Evolutionary conservation across 1,139 yeast genomes (phyloP).

Genomic region (Yamadazyma oceani): DNA sequence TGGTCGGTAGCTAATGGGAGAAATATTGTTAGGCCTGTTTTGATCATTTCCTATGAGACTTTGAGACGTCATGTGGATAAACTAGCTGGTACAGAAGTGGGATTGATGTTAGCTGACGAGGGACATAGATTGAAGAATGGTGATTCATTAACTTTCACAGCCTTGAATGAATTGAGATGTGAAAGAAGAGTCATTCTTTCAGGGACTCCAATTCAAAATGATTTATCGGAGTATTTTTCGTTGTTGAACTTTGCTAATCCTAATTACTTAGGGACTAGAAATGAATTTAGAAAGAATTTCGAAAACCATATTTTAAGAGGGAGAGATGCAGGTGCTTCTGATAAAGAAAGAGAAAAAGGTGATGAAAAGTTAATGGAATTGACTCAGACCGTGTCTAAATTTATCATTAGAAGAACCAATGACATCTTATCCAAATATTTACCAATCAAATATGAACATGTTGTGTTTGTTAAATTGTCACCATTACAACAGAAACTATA

Average conservation of each 20-base stretch:
- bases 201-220: conserved; percentile 98
- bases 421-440: conserved; percentile 90
- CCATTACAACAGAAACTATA: conserved; percentile 76
- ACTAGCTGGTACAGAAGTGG: conserved; percentile 77
- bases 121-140: conserved; percentile 96
- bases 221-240: conserved; percentile 91
- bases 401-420: conserved; percentile 92
- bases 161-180: conserved; percentile 79
- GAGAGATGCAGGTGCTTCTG: conserved; percentile 88
- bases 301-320: conserved; percentile 81
- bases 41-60: conserved; percentile 95
- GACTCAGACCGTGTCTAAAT: conserved; percentile 76
- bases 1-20: conserved; percentile 94
- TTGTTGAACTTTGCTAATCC: conserved; percentile 92
- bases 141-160: conserved; percentile 88
- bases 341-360: conserved; percentile 72
- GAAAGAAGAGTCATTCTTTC: conserved; percentile 88
- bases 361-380: conserved; percentile 69
- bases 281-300: conserved; percentile 80
- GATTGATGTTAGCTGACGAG: conserved; percentile 89
- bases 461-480: conserved; percentile 80
- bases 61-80: conserved; percentile 81
- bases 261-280: conserved; percentile 81
- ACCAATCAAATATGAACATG: conserved; percentile 96
- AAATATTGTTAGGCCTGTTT: conserved; percentile 86